Percentiles rank a stretch among this genome's conserved stretches.
These are phyloP conservation scores for Ampelomyces quisqualis DNA, from an alignment of 2,329 filamentous ascomycete species.

Conservation along the genomic window DNA sequence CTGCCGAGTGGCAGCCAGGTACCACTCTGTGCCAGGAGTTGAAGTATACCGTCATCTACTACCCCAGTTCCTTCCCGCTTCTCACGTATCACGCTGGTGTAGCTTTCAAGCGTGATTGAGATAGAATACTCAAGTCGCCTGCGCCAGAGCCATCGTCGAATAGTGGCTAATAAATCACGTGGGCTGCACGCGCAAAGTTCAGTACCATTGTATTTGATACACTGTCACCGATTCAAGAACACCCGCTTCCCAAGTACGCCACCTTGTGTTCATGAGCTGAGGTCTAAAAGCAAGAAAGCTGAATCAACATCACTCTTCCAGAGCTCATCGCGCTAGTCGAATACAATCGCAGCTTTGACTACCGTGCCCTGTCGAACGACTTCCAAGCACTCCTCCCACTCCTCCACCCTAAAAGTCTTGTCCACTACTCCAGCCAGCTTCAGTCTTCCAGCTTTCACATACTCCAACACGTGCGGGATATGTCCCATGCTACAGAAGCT, in stretches of 20 bases:
- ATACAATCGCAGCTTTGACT: constrained; percentile 73
- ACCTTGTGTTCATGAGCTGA: too few species aligned
- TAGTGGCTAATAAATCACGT: too few species aligned
- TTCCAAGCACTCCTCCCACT: constrained; percentile 70
- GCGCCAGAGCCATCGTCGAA: not conserved
- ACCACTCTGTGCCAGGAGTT: too few species aligned
- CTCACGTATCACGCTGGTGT: not conserved
- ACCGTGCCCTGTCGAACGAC: constrained; percentile 70
- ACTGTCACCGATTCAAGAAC: too few species aligned
- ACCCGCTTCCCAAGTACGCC: too few species aligned
- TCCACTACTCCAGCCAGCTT: constrained; percentile 69
- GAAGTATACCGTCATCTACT: too few species aligned
- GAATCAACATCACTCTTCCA: too few species aligned
- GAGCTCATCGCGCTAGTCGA: constrained; percentile 51
- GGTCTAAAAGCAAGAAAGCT: too few species aligned
- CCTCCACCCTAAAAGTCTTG: constrained; percentile 71
- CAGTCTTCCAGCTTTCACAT: constrained; percentile 60
- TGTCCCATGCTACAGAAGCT: constrained; percentile 65
- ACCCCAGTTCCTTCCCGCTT: not conserved
- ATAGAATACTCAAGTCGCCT: not conserved
- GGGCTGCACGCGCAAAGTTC: not conserved
- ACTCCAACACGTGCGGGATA: constrained; percentile 31
- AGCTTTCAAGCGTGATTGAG: not conserved
- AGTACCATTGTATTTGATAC: not conserved
- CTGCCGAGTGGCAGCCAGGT: too few species aligned